A percentile compares a stretch with the other conserved stretches of the same genome.
Evolutionary conservation across 164 flowering plant genomes (phyloP).

Genomic region (Malania oleifera): DNA sequence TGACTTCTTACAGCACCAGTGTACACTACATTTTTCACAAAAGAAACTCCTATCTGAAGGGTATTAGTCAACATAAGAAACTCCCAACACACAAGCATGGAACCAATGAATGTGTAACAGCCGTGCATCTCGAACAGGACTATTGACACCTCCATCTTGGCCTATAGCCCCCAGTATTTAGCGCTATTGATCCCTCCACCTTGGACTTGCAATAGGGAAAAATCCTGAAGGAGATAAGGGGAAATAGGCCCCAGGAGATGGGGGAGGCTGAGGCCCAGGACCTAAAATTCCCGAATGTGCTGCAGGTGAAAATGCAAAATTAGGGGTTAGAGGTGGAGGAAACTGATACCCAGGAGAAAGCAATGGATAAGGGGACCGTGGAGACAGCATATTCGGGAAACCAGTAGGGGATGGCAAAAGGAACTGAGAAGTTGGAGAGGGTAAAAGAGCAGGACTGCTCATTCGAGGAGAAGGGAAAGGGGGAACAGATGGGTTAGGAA

Average conservation of each 20-base stretch:
- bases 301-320: slow-evolving; percentile 54
- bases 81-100: slow-evolving; percentile 4
- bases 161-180: not conserved
- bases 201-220: slow-evolving; percentile 68
- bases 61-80: slow-evolving; percentile 5
- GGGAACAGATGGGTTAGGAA: slow-evolving; percentile 50
- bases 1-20: slow-evolving; percentile 16
- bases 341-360: slow-evolving; percentile 74
- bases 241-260: slow-evolving; percentile 67
- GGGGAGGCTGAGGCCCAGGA: slow-evolving; percentile 85
- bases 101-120: not conserved
- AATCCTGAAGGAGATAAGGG: slow-evolving; percentile 78
- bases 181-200: slow-evolving; percentile 69
- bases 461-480: slow-evolving; percentile 37
- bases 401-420: slow-evolving; percentile 75
- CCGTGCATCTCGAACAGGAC: not conserved
- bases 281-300: slow-evolving; percentile 80
- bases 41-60: slow-evolving; percentile 12
- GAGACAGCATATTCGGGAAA: slow-evolving; percentile 58
- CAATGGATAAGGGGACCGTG: slow-evolving; percentile 75
- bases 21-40: slow-evolving; percentile 20
- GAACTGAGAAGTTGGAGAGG: slow-evolving; percentile 84
- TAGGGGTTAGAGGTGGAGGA: slow-evolving; percentile 68
- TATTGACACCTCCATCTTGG: not conserved
- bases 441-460: slow-evolving; percentile 53